Evolutionary conservation across 352 stramenopile genomes (phyloP), one percentile per base, ranked within the genome.

Genomic region (Phytophthora chlamydospora): DNA sequence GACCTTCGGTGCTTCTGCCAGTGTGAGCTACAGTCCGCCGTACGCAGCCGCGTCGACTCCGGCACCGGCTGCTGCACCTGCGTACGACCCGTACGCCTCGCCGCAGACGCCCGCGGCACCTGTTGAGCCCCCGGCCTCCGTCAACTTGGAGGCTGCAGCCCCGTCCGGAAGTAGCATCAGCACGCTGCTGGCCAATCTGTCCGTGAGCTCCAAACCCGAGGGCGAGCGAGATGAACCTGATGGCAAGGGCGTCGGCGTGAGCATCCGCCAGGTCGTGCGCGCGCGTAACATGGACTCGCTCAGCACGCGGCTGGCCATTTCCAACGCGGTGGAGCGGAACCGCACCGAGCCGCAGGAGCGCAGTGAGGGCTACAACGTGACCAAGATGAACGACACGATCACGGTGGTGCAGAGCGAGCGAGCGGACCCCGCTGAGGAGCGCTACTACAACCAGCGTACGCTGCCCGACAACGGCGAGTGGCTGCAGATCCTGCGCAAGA

Each of bases 231-330:
- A 88, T 14, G 85, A 95, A 60, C 76, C 73, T 1, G 80, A 91
- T 59, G 85, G 85, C 7, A 85, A 73, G 14, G 85, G 85, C 14
- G 59, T 66, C 0, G 83, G 85, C 21, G 71, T 95, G 17, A 55
- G 47, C n/a, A 73, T 95, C 35, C 78, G 73, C 46, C 75, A 71
- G 29, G 68, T 93, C 19, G 49, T 78, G 7, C 68, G 62, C 6
- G 62, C 82, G 27, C 83, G 83, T 8, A 83, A 88, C 57, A 92
- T 95, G 82, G 83, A 93, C 58, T 88, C 83, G 35, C 39, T 95
- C 14, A 77, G 72, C 27, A 85, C 84, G 27, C 78, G 78, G n/a
- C 52, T 92, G 31, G 72, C 79, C 62, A 95, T 95, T 46, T 90
- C 85, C 3, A 73, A 69, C 10, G 83, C 80, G 0, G 70, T 95